These are phyloP conservation scores for Plenodomus lindquistii DNA, from an alignment of 2,329 filamentous ascomycete genomes.

Conservation along the genomic window DNA sequence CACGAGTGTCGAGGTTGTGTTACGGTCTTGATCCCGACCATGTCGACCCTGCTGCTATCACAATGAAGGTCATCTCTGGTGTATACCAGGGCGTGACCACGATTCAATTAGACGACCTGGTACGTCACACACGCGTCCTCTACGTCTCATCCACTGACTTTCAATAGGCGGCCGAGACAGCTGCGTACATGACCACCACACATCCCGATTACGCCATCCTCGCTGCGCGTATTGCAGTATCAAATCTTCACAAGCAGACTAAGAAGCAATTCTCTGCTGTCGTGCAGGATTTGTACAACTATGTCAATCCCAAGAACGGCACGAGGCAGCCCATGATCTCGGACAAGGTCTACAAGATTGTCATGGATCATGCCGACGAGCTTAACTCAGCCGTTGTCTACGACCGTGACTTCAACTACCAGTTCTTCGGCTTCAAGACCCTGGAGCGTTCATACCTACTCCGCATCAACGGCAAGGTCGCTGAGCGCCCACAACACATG, in stretches of 20 bases:
- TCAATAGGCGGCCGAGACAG: constrained; percentile 88
- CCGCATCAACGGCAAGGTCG: constrained; percentile 92
- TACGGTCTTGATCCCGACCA: constrained; percentile 95
- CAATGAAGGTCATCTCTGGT: constrained; percentile 98
- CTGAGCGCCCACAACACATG: constrained; percentile 98
- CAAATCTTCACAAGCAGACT: constrained; percentile 99
- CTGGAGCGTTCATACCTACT: constrained; percentile 96
- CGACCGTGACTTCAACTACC: constrained; percentile 99
- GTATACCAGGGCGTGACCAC: constrained; percentile 98
- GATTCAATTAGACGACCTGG: constrained; percentile 92
- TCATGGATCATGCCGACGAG: constrained; percentile 96
- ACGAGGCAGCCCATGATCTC: constrained; percentile 92
- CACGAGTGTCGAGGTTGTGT: constrained; percentile 94
- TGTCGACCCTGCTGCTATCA: constrained; percentile 96
- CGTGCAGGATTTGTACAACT: constrained; percentile 89
- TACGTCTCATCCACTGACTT: constrained; percentile 23
- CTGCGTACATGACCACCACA: constrained; percentile 99
- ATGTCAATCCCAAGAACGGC: constrained; percentile 91
- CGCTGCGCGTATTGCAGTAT: constrained; percentile 96
- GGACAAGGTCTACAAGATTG: constrained; percentile 82
- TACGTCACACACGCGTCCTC: constrained; percentile 55
- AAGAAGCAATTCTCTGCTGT: constrained; percentile 99
- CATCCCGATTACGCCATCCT: constrained; percentile 99
- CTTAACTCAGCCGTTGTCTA: constrained; percentile 99
- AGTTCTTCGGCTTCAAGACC: constrained; percentile 99